Conservation (phyloP, 331 rosid genomes). For the Cydonia oblonga region DNA sequence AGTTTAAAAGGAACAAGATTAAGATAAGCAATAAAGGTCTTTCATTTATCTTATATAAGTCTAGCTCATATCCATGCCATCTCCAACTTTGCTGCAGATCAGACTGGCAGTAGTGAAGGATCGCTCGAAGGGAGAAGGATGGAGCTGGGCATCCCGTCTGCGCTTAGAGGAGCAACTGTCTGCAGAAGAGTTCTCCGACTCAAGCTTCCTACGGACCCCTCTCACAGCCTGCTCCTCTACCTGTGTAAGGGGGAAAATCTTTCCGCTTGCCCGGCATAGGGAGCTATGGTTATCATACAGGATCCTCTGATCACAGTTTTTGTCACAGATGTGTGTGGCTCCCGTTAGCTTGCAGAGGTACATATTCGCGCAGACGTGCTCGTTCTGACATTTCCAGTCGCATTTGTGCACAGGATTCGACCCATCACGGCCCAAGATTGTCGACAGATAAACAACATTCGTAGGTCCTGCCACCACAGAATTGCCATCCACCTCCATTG, state of each 20-base stretch:
- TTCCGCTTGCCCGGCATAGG: constrained; percentile 78
- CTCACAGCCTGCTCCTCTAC: constrained; percentile 72
- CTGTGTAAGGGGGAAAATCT: constrained; percentile 52
- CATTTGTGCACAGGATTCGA: constrained; percentile 62
- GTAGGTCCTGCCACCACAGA: constrained; percentile 62
- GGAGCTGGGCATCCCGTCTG: constrained; percentile 57
- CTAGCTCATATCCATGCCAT: constrained; percentile 88
- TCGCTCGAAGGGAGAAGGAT: constrained; percentile 84
- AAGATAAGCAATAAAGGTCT: constrained; percentile 34
- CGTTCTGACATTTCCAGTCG: constrained; percentile 93
- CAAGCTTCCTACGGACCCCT: constrained; percentile 79
- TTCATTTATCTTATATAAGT: constrained; percentile 25
- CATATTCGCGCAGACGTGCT: constrained; percentile 86
- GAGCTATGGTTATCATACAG: constrained; percentile 94
- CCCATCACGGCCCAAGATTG: constrained; percentile 76
- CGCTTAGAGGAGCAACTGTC: constrained; percentile 63
- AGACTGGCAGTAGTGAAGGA: constrained; percentile 70
- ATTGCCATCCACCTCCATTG: constrained; percentile 82
- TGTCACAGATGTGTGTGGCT: constrained; percentile 94
- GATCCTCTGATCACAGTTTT: constrained; percentile 91
- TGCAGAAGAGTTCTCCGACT: constrained; percentile 38
- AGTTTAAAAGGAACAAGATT: constrained; percentile 23
- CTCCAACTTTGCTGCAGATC: constrained; percentile 82
- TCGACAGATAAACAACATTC: constrained; percentile 81
- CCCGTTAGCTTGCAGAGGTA: constrained; percentile 92